A percentile compares a stretch with the other conserved stretches of the same genome.
These are phyloP conservation scores for Cystofilobasidium macerans DNA, from an alignment of 768 basidiomycete species.

Conservation along the genomic window DNA sequence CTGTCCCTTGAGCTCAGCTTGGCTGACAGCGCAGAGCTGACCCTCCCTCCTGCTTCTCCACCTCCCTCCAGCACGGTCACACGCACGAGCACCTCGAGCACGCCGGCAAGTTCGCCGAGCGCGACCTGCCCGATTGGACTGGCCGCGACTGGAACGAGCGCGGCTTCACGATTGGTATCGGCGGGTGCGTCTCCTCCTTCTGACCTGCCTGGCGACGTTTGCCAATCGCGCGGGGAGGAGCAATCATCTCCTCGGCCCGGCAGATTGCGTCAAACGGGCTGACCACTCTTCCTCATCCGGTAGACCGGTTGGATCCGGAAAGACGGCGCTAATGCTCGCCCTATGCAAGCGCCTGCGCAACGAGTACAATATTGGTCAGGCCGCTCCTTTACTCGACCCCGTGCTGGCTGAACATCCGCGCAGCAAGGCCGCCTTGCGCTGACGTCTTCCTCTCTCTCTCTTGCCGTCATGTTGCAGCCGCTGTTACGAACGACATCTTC, in stretches of 20 bases:
- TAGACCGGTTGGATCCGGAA: conserved; percentile 95
- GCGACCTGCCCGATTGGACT: conserved; percentile 82
- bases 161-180: conserved; percentile 95
- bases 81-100: conserved; percentile 88
- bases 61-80: conserved; percentile 62
- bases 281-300: background rate
- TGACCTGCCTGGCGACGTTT: too few relatives aligned
- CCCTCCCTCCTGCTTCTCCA: background rate
- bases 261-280: background rate
- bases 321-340: conserved; percentile 85
- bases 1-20: background rate
- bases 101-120: conserved; percentile 73
- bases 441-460: too few relatives aligned
- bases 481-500: conserved; percentile 99
- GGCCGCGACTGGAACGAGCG: conserved; percentile 76
- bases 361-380: conserved; percentile 76
- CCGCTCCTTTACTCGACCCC: background rate
- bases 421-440: background rate
- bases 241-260: too few relatives aligned
- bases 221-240: too few relatives aligned
- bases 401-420: background rate
- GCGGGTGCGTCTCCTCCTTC: conserved; percentile 55
- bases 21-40: background rate
- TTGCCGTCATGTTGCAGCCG: too few relatives aligned
- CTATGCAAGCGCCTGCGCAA: conserved; percentile 70